These are phyloP conservation scores for Lindgomyces ingoldianus DNA, from an alignment of 495 filamentous ascomycete genomes.

Conservation along the genomic window DNA sequence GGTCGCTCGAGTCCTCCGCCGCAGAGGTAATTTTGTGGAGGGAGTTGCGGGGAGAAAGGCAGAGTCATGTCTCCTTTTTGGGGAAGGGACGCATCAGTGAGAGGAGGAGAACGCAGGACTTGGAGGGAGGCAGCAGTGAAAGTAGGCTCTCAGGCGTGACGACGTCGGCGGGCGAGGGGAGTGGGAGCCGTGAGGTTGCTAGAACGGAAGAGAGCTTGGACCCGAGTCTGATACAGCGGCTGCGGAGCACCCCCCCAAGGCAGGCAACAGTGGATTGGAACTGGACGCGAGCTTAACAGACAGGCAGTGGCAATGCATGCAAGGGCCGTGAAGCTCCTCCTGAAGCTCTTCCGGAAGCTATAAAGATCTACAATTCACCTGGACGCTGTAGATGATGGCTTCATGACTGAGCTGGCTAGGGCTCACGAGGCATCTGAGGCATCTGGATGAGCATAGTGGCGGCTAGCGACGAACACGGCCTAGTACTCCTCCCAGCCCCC, in stretches of 20 bases:
- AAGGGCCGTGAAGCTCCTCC: background rate
- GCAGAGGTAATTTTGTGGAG: slow-evolving; percentile 15
- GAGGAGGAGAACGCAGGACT: background rate
- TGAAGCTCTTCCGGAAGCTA: too few relatives aligned
- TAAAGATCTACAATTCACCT: background rate
- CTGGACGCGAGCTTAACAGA: background rate
- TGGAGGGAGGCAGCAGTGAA: background rate
- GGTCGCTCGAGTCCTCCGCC: slow-evolving; percentile 23
- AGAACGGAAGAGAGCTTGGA: slow-evolving; percentile 5
- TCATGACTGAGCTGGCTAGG: background rate
- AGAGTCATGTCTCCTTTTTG: slow-evolving; percentile 22
- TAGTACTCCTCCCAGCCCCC: background rate
- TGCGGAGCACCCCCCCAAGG: background rate
- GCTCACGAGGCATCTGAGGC: background rate
- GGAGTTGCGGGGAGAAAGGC: slow-evolving; percentile 9
- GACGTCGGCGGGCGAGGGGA: background rate
- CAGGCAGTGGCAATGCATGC: background rate
- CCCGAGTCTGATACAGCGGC: background rate
- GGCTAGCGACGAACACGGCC: background rate
- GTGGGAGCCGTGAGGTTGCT: background rate
- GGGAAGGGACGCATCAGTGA: background rate
- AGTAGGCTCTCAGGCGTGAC: background rate
- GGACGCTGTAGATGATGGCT: background rate
- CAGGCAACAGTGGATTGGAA: background rate
- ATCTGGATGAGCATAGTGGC: too few relatives aligned